Conservation (phyloP, 1,284 basidiomycete species). For the Lentinus polychrous region DNA sequence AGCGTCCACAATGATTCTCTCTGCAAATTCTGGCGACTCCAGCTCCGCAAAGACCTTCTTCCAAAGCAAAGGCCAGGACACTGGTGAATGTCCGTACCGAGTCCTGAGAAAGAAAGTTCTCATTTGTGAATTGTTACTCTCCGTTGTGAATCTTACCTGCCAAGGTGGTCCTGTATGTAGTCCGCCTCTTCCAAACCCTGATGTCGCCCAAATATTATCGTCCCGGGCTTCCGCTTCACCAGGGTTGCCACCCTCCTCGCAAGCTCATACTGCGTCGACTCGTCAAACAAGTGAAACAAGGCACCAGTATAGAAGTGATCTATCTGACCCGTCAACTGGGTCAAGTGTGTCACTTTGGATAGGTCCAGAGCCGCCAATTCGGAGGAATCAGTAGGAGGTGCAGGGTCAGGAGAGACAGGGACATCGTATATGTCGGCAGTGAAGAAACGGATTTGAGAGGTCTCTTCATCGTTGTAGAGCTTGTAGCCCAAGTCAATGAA, state of each 20-base stretch:
- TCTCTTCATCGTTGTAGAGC: slow-evolving; percentile 20
- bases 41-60: slow-evolving; percentile 19
- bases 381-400: background rate
- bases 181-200: slow-evolving; percentile 23
- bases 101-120: slow-evolving; percentile 10
- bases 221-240: slow-evolving; percentile 18
- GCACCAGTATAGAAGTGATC: slow-evolving; percentile 27
- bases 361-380: background rate
- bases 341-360: slow-evolving; percentile 12
- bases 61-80: slow-evolving; percentile 24
- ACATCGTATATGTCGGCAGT: slow-evolving; percentile 26
- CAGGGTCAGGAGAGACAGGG: too few species aligned
- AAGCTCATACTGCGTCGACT: slow-evolving; percentile 26
- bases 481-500: slow-evolving; percentile 27
- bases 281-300: slow-evolving; percentile 32
- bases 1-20: slow-evolving; percentile 17
- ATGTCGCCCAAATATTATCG: slow-evolving; percentile 27
- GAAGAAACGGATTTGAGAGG: slow-evolving; percentile 25
- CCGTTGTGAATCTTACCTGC: slow-evolving; percentile 15
- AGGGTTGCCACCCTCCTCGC: slow-evolving; percentile 24
- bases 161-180: slow-evolving; percentile 23
- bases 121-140: background rate
- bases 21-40: slow-evolving; percentile 19
- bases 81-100: slow-evolving; percentile 24
- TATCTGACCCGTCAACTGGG: slow-evolving; percentile 16